Base-by-base conservation (phyloP, 495 filamentous ascomycete species). In the Penicillium angulare region DNA sequence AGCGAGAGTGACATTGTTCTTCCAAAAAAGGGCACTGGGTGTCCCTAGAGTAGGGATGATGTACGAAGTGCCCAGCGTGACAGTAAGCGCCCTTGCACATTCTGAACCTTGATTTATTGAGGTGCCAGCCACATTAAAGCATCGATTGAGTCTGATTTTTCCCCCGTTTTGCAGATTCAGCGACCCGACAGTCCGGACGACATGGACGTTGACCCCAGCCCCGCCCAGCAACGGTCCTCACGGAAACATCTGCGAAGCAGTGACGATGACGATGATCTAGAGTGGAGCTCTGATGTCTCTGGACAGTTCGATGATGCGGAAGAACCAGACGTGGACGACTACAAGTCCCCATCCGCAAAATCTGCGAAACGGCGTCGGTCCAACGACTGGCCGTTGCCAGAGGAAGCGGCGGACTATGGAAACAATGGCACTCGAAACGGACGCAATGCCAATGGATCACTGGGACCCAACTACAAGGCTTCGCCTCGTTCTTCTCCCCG, bases 321-420 rank as follows among this genome's bases (percentile, higher is more conserved):
- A 7, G 73, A 75, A 41, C 54, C 43, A 2, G 53, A 58, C n/a
- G 35, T 41, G 24, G 62, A 65, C 4, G 52, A 52, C 16, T 54
- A 55, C 32, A 50, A 60, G 2, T 61, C 64, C 0, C 56, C 55
- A 1, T 63, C 65, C 5, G 60, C 57, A 3, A 69, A 74, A 34
- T 67, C 67, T 0, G 60, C 56, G 8, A 81, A 81, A 56, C 60
- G 75, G 27, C 73, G 69, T 10, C 68, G 76, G 5, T 73, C 73
- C 1, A 76, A 72, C 31, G 73, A 77, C 41, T 81, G 78, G 78
- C 77, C 78, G 23, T 54, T 77, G 22, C 63, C 62, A 6, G 59
- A 68, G 17, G 64, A 65, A 33, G 56, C 53, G 1, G 62, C 62
- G 2, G 62, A 65, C 26, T 57, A 54, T 43, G 57, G 49, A 44